Conservation (phyloP, 257 asterid genomes). For the Nicotiana otophora region DNA sequence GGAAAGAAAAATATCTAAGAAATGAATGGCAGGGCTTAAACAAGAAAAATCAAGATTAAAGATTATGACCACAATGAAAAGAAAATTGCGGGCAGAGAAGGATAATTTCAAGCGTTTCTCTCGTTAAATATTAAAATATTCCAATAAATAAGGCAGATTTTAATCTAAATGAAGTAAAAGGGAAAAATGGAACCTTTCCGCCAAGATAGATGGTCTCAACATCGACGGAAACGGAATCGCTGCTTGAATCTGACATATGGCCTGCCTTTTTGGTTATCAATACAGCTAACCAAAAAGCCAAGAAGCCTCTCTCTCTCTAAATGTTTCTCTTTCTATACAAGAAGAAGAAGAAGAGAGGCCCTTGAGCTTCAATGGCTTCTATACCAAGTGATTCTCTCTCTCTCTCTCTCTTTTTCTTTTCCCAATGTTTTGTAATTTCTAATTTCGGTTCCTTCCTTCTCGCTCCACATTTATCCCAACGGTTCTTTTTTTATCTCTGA, state of each 20-base stretch:
- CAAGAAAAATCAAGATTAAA: no score
- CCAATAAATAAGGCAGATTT: not conserved
- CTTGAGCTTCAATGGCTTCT: constrained; percentile 25
- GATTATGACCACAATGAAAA: not conserved
- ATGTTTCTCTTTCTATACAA: constrained; percentile 4
- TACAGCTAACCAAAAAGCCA: constrained; percentile 1
- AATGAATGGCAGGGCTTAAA: no score
- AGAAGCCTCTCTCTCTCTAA: constrained; percentile 2
- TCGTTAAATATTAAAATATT: not conserved
- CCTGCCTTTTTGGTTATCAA: constrained; percentile 22
- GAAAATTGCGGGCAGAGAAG: not conserved
- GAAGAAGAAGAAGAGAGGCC: constrained; percentile 9
- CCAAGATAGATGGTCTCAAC: constrained; percentile 40
- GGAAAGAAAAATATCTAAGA: not conserved
- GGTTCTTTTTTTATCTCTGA: not conserved
- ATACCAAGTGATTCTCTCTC: constrained; percentile 31
- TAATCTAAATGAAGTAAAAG: not conserved
- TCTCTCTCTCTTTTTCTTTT: constrained; percentile 16
- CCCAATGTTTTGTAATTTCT: not conserved
- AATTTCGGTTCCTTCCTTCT: not conserved
- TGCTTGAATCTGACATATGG: constrained; percentile 34
- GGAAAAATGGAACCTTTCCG: constrained; percentile 31
- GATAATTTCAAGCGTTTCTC: not conserved
- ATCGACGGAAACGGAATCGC: constrained; percentile 32
- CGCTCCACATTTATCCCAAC: not conserved